Evolutionary conservation across 2,329 filamentous ascomycete species (phyloP).

Genomic region (Gaeumannomyces tritici): DNA sequence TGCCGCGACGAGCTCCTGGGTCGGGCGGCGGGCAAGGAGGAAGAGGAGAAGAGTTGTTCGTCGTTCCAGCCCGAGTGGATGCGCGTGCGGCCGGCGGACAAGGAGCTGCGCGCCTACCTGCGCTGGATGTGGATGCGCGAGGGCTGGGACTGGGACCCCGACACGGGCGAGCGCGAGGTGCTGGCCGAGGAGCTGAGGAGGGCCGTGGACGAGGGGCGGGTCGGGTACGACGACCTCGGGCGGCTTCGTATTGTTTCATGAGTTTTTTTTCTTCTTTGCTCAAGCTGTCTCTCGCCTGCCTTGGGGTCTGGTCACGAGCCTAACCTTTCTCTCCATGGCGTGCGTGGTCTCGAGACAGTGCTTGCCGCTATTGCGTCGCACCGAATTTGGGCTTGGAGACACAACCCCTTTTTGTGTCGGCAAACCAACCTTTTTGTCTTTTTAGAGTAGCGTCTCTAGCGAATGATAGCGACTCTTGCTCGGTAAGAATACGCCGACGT

Average conservation of each 20-base stretch:
- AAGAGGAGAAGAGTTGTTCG: slow-evolving; percentile 6
- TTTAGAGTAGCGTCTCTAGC: no score
- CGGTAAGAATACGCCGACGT: no score
- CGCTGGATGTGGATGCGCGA: slow-evolving; percentile 89
- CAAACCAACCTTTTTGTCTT: no score
- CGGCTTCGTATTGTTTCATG: slow-evolving; percentile 29
- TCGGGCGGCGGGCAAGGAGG: slow-evolving; percentile 32
- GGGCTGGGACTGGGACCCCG: slow-evolving; percentile 71
- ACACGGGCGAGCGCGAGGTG: slow-evolving; percentile 52
- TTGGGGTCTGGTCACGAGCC: no score
- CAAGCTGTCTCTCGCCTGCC: no score
- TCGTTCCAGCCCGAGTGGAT: slow-evolving; percentile 87
- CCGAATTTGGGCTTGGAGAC: neutral
- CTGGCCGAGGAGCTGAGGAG: slow-evolving; percentile 42
- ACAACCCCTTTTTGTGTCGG: no score
- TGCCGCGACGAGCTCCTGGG: slow-evolving; percentile 73
- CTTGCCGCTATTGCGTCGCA: neutral
- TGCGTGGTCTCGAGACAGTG: neutral
- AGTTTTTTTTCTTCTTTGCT: neutral
- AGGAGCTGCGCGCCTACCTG: slow-evolving; percentile 79
- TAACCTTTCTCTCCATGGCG: no score
- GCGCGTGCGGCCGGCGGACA: slow-evolving; percentile 71
- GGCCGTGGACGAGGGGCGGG: slow-evolving; percentile 47
- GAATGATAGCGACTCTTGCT: no score
- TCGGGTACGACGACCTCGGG: slow-evolving; percentile 44